Base-by-base conservation (phyloP, 2,329 filamentous ascomycete species). In the Calonectria hongkongensis region DNA sequence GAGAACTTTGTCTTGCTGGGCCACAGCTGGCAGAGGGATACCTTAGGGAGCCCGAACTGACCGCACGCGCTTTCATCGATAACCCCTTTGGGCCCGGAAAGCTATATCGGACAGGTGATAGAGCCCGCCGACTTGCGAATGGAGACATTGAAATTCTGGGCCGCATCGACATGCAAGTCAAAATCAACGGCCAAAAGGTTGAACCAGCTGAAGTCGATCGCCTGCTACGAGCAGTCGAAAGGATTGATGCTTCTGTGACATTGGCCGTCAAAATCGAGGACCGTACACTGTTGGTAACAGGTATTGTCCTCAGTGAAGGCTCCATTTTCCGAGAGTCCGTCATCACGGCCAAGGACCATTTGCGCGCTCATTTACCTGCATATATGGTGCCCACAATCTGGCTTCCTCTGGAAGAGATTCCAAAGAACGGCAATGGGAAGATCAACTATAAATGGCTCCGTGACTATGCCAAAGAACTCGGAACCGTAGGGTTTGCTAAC, bases 321-420 rank as follows among this genome's bases (percentile, higher is more conserved):
- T 9, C 7, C 13, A 54, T 47, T 6, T 73, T 73, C 16, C 66
- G 51, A 47, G 43, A 63, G 8, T 33, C 39, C 1, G 71, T 62
- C 47, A 50, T 62, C 8, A 12, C 21, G 8, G 62, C 62, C 25
- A 73, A 63, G 30, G 58, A 66, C 21, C n/a, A 73, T 41, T 36
- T 72, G 1, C 50, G 62, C 2, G 21, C 15, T 0, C 45, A 60
- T 8, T 56, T 81, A 6, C 78, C 79, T 18, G 47, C 66, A 3
- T 80, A 79, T 64, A 80, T 81, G 79, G 70, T 80, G 2, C 80
- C 80, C 0, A 70, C 45, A 5, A 74, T 78, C 28, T 81, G 79
- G 77, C 33, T 81, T 1, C 74, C 74, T 0, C 54, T 77, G 2
- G 43, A 74, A 0, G 70, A 73, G 0, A 67, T 81, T 2, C 80